Base-by-base conservation (phyloP, 257 asterid species). In the Paraleonurus japonicus region DNA sequence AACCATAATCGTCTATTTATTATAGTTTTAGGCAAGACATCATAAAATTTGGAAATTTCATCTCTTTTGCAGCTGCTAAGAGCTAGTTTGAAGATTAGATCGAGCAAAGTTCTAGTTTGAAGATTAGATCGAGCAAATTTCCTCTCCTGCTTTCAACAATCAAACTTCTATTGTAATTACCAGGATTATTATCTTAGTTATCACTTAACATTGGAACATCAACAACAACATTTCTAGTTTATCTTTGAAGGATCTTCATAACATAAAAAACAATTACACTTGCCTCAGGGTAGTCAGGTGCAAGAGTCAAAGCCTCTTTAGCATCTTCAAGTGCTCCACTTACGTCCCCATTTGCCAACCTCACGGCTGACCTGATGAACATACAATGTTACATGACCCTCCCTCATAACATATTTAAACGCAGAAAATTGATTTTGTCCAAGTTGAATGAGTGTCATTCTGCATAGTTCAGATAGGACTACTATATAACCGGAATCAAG, bases 311-410 rank as follows among this genome's bases (percentile, higher is more conserved):
- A 51, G 95, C 90, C 75, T 85, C 84, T 68, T 82, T 74, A 78
- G 89, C 83, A 84, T 93, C 98, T 74, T 78, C 89, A 64, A 87
- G 90, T 69, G 98, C 97, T 74, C 85, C 90, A 23, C 69, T 53
- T 51, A 65, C 17, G 75, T 90, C 83, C 67, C 90, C 91, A 80
- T 78, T 74, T n/a, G 85, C 88, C 81, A 93, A 82, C 69, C 86
- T 85, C 47, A 85, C 92, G 12, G 84, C 85, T 48, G 87, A 89
- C 80, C 98, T 93, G 77, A 71, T 71, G 62, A 61, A 65, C 74
- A 58, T 12, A 75, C 54, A 57, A 26, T 30, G 23, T 50, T 60
- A 41, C 45, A 71, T 48, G 54, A 7, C 60, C n/a, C n/a, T n/a
- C n/a, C n/a, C n/a, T n/a, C n/a, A n/a, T n/a, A n/a, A 17, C n/a